These are phyloP conservation scores for Nakaseomyces glabratus DNA, from an alignment of 1,139 yeast genomes.

Conservation along the genomic window DNA sequence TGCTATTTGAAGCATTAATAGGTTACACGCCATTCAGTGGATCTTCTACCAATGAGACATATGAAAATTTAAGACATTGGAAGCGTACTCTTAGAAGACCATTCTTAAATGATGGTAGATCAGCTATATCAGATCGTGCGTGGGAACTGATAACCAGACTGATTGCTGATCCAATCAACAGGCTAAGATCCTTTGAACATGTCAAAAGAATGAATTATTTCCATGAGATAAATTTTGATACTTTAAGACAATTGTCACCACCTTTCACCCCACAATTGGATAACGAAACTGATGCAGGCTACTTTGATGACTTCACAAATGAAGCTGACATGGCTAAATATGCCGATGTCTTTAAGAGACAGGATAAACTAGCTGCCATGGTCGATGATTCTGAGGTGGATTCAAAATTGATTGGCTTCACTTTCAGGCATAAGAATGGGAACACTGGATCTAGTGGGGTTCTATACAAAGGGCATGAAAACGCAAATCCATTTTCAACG, in stretches of 20 bases:
- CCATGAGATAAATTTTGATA: conserved; percentile 70
- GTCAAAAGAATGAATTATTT: conserved; percentile 75
- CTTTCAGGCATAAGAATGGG: conserved; percentile 75
- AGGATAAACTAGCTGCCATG: conserved; percentile 72
- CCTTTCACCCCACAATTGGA: conserved; percentile 97
- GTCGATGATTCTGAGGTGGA: conserved; percentile 60
- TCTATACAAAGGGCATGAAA: conserved; percentile 32
- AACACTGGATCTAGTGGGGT: conserved; percentile 39
- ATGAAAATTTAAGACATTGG: conserved; percentile 90
- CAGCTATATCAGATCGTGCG: conserved; percentile 90
- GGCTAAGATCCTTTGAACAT: conserved; percentile 73
- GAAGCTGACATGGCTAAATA: conserved; percentile 97
- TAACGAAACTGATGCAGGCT: conserved; percentile 96
- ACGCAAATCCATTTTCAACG: conserved; percentile 37
- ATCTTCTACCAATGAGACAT: conserved; percentile 86
- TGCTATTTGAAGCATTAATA: conserved; percentile 81
- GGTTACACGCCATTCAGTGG: conserved; percentile 98
- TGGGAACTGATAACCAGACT: conserved; percentile 80
- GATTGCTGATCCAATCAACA: conserved; percentile 68
- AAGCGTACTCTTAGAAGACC: conserved; percentile 82
- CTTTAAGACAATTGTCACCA: conserved; percentile 61
- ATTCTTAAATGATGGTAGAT: conserved; percentile 81
- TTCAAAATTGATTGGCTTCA: conserved; percentile 86
- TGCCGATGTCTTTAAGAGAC: conserved; percentile 90
- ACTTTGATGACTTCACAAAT: conserved; percentile 93